Conservation (phyloP, 805 yeast species). For the Kodamaea laetipori region DNA sequence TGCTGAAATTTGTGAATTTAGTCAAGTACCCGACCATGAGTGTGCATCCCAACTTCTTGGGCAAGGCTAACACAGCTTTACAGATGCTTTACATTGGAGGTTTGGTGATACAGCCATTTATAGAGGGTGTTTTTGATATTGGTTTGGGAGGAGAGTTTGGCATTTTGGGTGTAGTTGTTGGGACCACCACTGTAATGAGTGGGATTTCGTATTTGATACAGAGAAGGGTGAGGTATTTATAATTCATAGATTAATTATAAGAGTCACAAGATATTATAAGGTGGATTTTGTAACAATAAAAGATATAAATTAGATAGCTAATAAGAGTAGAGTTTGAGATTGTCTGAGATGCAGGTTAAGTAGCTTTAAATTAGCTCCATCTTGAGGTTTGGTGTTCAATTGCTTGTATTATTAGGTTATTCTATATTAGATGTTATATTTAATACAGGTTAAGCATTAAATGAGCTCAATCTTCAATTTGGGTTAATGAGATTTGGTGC, state of each 20-base stretch:
- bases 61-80: constrained; percentile 85
- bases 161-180: constrained; percentile 30
- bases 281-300: too few species aligned
- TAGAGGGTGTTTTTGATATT: constrained; percentile 24
- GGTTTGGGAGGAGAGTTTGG: constrained; percentile 14
- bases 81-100: constrained; percentile 86
- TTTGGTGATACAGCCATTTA: constrained; percentile 37
- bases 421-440: too few species aligned
- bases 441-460: too few species aligned
- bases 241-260: constrained; percentile 9
- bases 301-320: too few species aligned
- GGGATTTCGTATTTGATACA: constrained; percentile 77
- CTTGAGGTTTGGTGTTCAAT: too few species aligned
- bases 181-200: constrained; percentile 69
- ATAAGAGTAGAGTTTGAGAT: not conserved
- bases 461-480: too few species aligned
- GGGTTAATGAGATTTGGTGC: too few species aligned
- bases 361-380: too few species aligned
- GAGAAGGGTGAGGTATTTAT: constrained; percentile 62
- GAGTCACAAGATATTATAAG: too few species aligned
- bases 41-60: constrained; percentile 82
- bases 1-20: constrained; percentile 74
- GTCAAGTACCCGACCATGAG: constrained; percentile 72
- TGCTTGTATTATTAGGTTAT: too few species aligned
- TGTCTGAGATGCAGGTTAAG: too few species aligned